A percentile compares a stretch with the other conserved stretches of the same genome.
phyloP scores from a whole-genome alignment of 129 eudicot genomes.

The Lonicera japonica region DNA sequence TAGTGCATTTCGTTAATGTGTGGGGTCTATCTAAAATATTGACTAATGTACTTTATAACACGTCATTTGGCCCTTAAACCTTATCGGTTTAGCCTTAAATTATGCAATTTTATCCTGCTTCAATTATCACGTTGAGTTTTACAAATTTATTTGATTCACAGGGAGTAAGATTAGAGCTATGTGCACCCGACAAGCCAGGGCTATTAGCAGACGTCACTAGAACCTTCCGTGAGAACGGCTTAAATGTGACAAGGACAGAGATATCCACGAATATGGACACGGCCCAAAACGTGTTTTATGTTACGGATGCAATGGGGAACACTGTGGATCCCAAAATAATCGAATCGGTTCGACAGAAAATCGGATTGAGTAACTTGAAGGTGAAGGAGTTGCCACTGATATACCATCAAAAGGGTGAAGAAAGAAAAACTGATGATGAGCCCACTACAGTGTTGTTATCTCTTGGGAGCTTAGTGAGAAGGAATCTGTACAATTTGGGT shows the following conservation, averaged over 20 bases:
- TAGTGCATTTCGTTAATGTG: too few species aligned
- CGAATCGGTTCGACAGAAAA: conserved; percentile 46
- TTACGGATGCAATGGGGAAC: conserved; percentile 68
- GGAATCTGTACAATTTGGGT: conserved; percentile 81
- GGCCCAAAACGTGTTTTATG: conserved; percentile 51
- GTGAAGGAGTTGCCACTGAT: conserved; percentile 70
- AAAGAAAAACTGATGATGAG: conserved; percentile 32
- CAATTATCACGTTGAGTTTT: background rate
- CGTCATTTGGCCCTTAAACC: too few species aligned
- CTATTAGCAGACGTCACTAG: conserved; percentile 75
- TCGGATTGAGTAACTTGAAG: conserved; percentile 50
- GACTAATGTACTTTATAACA: too few species aligned
- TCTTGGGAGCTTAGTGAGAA: conserved; percentile 76
- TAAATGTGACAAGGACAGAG: conserved; percentile 81
- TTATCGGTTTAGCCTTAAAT: too few species aligned
- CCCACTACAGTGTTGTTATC: conserved; percentile 58
- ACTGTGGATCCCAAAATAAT: conserved; percentile 45
- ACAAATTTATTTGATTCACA: conserved; percentile 6
- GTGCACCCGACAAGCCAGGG: conserved; percentile 42
- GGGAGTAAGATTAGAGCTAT: conserved; percentile 82
- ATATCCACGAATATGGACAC: conserved; percentile 50
- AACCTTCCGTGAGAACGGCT: conserved; percentile 75
- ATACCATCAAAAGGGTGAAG: conserved; percentile 29
- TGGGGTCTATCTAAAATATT: too few species aligned
- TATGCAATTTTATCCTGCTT: too few species aligned